phyloP scores from a whole-genome alignment of 108 stramenopile genomes.

The Cyclotella kingstonii region DNA sequence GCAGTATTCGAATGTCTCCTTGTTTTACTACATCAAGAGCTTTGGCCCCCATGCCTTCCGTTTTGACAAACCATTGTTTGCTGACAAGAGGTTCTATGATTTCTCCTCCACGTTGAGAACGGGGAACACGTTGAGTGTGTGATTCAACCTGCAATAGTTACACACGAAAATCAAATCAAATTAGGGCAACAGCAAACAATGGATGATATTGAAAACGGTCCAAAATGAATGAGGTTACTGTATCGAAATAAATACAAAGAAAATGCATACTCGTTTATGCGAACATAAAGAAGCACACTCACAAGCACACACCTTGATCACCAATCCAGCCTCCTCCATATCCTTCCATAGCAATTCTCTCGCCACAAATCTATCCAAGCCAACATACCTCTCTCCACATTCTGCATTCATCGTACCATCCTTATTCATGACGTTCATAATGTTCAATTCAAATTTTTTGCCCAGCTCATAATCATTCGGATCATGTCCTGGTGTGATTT shows the following conservation, averaged over 20 bases:
- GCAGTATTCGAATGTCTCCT: constrained; percentile 90
- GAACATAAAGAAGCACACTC: not conserved
- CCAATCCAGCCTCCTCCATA: constrained; percentile 81
- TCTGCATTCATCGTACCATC: constrained; percentile 86
- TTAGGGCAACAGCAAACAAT: no score
- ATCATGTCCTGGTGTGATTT: constrained; percentile 97
- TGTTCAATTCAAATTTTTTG: constrained; percentile 85
- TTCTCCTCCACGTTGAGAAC: constrained; percentile 98
- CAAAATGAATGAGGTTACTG: no score
- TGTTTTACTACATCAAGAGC: constrained; percentile 85
- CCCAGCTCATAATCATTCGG: constrained; percentile 97
- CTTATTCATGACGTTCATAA: constrained; percentile 97
- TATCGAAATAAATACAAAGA: no score
- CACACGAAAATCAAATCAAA: no score
- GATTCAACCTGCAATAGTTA: constrained; percentile 48
- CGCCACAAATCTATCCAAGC: constrained; percentile 93
- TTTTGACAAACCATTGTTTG: constrained; percentile 97
- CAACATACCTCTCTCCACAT: constrained; percentile 76
- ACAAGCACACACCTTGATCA: constrained; percentile 55
- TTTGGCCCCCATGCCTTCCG: constrained; percentile 88
- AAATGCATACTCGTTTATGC: not conserved
- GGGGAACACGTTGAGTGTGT: constrained; percentile 90
- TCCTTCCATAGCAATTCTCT: constrained; percentile 85
- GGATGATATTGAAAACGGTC: no score
- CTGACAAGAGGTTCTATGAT: constrained; percentile 98